Evolutionary conservation across 371 early-diverging fungal species (phyloP), one percentile per base, ranked within the genome.

Genomic region (Encephalitozoon intestinalis): DNA sequence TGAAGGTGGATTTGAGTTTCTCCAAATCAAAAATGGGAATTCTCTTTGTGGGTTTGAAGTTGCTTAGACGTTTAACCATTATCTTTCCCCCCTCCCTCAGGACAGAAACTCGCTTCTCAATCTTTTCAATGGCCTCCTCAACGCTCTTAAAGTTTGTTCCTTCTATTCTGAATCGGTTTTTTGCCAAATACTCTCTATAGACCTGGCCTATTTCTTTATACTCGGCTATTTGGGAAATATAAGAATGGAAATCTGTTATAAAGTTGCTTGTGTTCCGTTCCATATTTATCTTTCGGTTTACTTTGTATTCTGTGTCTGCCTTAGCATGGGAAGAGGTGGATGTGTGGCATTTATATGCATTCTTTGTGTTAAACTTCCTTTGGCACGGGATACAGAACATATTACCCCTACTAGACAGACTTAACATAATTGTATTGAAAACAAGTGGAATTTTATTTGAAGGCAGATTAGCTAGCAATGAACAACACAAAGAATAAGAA

Each of bases 401-500:
- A 63, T 28, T 31, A 23, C 12, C 53, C 53, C 28, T 53, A 9
- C 23, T 21, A 1, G 26, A 25, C 7, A 53, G 12, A 6, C 12
- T 28, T 28, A 58, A 34, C 1, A 34, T 18, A 34, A 58, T 58
- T n/a, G 34, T 58, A n/a, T 15, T 12, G 30, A 5, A 31, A 31
- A 34, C 58, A 58, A 34, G 2, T 34, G 18, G n/a, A 9, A 4
- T n/a, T 31, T 58, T 37, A 58, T 58, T 46, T 18, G 7, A 21
- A 18, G 5, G 49, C 15, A 46, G 49, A 2, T 67, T 28, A 72
- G 34, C 50, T 46, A 30, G 67, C 54, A 37, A 74, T 41, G 41
- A 74, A 74, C 31, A 74, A 34, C 28, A 74, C 31, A 28, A 67
- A 74, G 46, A 74, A 67, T 4, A 74, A 23, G 52, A 67, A 52